These are phyloP conservation scores for Fusarium tuaranense DNA, from an alignment of 2,329 filamentous ascomycete genomes.

Conservation along the genomic window DNA sequence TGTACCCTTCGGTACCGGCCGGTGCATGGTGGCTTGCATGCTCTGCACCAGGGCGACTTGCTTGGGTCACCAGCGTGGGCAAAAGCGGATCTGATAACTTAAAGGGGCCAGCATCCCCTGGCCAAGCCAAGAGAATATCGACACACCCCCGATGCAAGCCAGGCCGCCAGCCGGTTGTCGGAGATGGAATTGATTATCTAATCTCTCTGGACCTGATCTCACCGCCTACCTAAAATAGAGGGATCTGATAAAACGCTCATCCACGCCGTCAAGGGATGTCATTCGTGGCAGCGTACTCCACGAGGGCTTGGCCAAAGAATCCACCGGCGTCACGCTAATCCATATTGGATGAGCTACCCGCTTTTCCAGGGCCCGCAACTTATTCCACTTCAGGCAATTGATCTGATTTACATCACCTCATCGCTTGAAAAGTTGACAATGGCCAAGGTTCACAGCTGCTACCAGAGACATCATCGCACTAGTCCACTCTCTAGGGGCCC, in stretches of 20 bases:
- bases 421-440: not conserved
- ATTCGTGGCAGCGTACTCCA: not conserved
- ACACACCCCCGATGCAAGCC: conserved; percentile 16
- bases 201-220: not conserved
- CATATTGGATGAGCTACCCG: not conserved
- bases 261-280: not conserved
- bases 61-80: conserved; percentile 23
- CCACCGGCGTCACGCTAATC: not conserved
- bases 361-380: not conserved
- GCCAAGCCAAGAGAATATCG: not conserved
- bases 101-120: conserved; percentile 17
- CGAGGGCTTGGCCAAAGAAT: not conserved
- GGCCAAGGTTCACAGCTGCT: not conserved
- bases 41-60: not conserved
- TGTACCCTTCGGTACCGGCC: conserved; percentile 5
- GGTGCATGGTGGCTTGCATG: conserved; percentile 13
- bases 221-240: conserved; percentile 16
- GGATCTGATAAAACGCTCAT: conserved; percentile 39
- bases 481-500: not conserved
- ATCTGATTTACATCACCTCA: conserved; percentile 4
- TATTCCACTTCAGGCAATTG: conserved; percentile 1
- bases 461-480: not conserved
- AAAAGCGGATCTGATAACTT: conserved; percentile 45
- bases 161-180: conserved; percentile 32
- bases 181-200: conserved; percentile 7